Percentiles rank a stretch among this genome's conserved stretches.
phyloP scores from a whole-genome alignment of 139 green algal genomes.

The Microglena sp. region DNA sequence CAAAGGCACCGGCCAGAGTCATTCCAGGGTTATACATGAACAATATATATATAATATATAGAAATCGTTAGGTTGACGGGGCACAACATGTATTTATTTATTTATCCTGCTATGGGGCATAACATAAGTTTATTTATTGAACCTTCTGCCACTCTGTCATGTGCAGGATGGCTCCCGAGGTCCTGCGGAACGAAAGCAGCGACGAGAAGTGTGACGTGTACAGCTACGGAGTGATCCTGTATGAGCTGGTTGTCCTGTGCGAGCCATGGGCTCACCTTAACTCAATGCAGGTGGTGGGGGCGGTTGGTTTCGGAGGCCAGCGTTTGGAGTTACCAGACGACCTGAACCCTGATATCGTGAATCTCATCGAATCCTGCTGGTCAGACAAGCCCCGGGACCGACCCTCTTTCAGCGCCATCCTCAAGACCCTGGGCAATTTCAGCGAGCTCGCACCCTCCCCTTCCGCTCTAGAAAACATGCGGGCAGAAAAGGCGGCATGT shows the following conservation, averaged over 20 bases:
- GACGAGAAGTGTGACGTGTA: slow-evolving; percentile 84
- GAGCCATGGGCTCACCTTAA: slow-evolving; percentile 80
- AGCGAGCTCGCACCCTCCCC: slow-evolving; percentile 13
- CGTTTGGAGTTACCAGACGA: slow-evolving; percentile 58
- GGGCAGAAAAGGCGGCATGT: not conserved
- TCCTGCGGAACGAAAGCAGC: slow-evolving; percentile 45
- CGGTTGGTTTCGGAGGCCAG: slow-evolving; percentile 69
- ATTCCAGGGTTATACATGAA: too few species aligned
- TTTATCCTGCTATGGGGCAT: too few species aligned
- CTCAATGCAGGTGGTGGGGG: slow-evolving; percentile 71
- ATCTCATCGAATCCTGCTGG: slow-evolving; percentile 64
- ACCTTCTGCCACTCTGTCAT: too few species aligned
- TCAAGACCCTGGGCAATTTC: slow-evolving; percentile 11
- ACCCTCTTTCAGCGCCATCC: slow-evolving; percentile 46
- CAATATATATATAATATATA: too few species aligned
- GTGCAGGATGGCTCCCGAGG: slow-evolving; percentile 62
- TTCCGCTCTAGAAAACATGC: too few species aligned
- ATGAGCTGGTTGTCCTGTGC: slow-evolving; percentile 73
- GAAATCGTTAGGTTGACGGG: too few species aligned
- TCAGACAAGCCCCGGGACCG: slow-evolving; percentile 28
- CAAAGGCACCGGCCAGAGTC: too few species aligned
- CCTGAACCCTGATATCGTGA: slow-evolving; percentile 38
- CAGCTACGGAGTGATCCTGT: slow-evolving; percentile 81
- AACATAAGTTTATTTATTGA: too few species aligned
- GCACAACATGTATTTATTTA: too few species aligned